Percentiles rank a stretch among this genome's conserved stretches.
These are phyloP conservation scores for Blastobotrys apis DNA, from an alignment of 1,139 yeast genomes.

Conservation along the genomic window DNA sequence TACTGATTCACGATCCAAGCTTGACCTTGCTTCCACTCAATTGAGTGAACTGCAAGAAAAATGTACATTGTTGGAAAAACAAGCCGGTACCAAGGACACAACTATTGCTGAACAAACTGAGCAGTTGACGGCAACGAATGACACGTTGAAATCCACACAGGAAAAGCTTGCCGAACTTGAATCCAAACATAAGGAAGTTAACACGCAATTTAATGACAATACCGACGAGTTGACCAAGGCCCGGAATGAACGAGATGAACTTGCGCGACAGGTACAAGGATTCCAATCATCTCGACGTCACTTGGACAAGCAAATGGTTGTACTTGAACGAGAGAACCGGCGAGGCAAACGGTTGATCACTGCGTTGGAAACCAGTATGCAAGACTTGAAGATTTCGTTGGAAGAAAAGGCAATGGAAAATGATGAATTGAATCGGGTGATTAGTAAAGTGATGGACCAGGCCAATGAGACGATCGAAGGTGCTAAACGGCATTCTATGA, in stretches of 20 bases:
- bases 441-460: slow-evolving; percentile 34
- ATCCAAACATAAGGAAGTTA: slow-evolving; percentile 15
- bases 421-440: slow-evolving; percentile 34
- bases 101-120: slow-evolving; percentile 16
- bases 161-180: slow-evolving; percentile 13
- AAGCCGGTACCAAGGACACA: slow-evolving; percentile 18
- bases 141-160: slow-evolving; percentile 8
- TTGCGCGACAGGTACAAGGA: slow-evolving; percentile 28
- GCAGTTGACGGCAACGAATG: slow-evolving; percentile 9
- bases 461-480: slow-evolving; percentile 34
- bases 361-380: slow-evolving; percentile 31
- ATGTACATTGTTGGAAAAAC: slow-evolving; percentile 18
- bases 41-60: slow-evolving; percentile 20
- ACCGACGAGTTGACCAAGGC: slow-evolving; percentile 21
- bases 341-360: slow-evolving; percentile 26
- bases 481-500: slow-evolving; percentile 30
- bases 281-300: slow-evolving; percentile 27
- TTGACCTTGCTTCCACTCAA: slow-evolving; percentile 20
- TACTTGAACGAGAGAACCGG: slow-evolving; percentile 29
- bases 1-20: slow-evolving; percentile 15
- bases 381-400: slow-evolving; percentile 35
- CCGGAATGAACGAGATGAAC: slow-evolving; percentile 28
- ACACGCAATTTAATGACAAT: slow-evolving; percentile 15
- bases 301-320: slow-evolving; percentile 29
- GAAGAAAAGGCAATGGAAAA: slow-evolving; percentile 39